Evolutionary conservation across 306 rosid species (phyloP).

Genomic region (Cucurbita ficifolia): DNA sequence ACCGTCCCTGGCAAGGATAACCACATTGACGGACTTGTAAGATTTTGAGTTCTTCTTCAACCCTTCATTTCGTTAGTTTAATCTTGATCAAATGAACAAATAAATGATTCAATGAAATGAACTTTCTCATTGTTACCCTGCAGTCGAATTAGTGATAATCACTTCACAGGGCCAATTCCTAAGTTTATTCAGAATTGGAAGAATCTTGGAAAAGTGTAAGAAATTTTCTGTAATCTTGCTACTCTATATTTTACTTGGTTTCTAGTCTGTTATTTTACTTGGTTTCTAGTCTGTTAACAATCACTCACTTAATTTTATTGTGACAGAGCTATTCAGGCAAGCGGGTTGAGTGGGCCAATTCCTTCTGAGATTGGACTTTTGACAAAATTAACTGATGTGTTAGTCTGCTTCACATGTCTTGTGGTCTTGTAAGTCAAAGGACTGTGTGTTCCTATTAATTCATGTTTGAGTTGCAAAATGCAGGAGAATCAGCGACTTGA

Average conservation of each 20-base stretch:
- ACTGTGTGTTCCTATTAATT: background rate
- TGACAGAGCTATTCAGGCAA: conserved; percentile 49
- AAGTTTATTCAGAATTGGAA: conserved; percentile 43
- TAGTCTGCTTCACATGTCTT: conserved; percentile 11
- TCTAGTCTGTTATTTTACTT: background rate
- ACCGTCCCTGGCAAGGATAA: conserved; percentile 28
- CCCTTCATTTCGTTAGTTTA: background rate
- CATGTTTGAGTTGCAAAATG: conserved; percentile 6
- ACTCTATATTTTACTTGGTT: background rate
- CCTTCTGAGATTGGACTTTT: conserved; percentile 38
- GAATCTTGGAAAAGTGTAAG: conserved; percentile 34
- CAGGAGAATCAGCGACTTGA: conserved; percentile 75
- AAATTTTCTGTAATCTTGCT: background rate
- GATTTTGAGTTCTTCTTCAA: conserved; percentile 4
- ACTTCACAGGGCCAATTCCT: conserved; percentile 48
- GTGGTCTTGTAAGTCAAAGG: background rate
- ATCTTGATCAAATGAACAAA: background rate
- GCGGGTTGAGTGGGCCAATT: conserved; percentile 72
- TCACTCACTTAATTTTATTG: background rate
- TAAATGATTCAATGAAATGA: background rate
- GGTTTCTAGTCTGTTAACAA: background rate
- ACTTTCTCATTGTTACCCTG: background rate
- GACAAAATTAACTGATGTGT: conserved; percentile 37
- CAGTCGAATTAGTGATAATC: conserved; percentile 57
- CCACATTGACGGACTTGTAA: conserved; percentile 40